These are phyloP conservation scores for Aschersonia sp. DNA, from an alignment of 2,329 filamentous ascomycete species.

Conservation along the genomic window DNA sequence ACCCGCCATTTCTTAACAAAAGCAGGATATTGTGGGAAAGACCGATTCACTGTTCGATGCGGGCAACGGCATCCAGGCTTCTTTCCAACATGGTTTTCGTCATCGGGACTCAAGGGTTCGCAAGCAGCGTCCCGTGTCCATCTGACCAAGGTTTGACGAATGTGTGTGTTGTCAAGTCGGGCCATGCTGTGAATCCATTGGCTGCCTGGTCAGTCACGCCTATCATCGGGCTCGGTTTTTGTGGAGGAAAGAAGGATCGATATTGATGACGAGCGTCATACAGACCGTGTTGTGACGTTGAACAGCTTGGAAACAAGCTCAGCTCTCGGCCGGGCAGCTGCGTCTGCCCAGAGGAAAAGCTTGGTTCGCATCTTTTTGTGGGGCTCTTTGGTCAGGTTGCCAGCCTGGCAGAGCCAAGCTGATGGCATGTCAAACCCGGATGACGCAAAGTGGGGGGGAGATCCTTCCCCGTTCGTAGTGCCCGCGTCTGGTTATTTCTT, in stretches of 20 bases:
- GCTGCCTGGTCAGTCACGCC: background rate
- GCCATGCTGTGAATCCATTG: constrained; percentile 1
- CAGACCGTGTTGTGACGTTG: constrained; percentile 3
- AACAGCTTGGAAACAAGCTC: background rate
- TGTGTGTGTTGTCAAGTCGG: constrained; percentile 1
- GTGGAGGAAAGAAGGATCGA: constrained; percentile 1
- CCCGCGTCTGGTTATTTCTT: background rate
- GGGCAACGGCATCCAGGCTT: background rate
- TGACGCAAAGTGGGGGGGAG: constrained; percentile 1
- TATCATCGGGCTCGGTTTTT: background rate
- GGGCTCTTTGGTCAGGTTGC: background rate
- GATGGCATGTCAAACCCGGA: background rate
- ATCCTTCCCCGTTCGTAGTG: background rate
- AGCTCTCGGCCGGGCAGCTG: background rate
- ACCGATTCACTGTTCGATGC: background rate
- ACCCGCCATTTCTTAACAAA: background rate
- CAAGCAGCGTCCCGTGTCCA: background rate
- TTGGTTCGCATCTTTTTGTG: background rate
- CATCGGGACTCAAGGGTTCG: constrained; percentile 1
- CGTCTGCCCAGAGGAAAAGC: constrained; percentile 1
- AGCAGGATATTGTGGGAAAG: background rate
- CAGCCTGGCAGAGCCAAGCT: background rate
- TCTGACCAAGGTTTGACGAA: background rate
- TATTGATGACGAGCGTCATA: constrained; percentile 4
- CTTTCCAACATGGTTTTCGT: constrained; percentile 1